Evolutionary conservation across 2,329 filamentous ascomycete genomes (phyloP).

Genomic region (Clarireedia homoeocarpa): DNA sequence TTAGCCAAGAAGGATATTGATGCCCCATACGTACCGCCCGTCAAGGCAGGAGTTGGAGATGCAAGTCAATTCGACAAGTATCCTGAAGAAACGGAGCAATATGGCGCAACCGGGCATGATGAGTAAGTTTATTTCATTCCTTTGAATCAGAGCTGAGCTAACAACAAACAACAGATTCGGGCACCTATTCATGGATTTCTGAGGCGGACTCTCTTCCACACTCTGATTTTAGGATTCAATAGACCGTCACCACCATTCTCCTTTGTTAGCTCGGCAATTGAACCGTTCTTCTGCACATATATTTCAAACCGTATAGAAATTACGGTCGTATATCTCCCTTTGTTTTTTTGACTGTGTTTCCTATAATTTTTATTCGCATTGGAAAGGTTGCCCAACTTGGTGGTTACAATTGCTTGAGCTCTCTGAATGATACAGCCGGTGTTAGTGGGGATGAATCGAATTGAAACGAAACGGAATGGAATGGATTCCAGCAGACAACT

Average conservation of each 20-base stretch:
- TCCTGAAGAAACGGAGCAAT: slow-evolving; percentile 91
- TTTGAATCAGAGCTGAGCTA: slow-evolving; percentile 20
- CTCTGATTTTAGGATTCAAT: not conserved
- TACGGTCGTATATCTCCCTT: slow-evolving; percentile 10
- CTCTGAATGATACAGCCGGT: slow-evolving; percentile 2
- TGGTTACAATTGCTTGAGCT: not conserved
- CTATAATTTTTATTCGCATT: not conserved
- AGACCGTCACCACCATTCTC: not conserved
- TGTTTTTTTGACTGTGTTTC: not conserved
- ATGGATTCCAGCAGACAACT: not conserved
- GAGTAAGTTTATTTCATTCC: slow-evolving; percentile 57
- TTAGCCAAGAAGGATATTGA: slow-evolving; percentile 94
- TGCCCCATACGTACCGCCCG: slow-evolving; percentile 92
- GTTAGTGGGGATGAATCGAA: not conserved
- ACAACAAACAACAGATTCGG: slow-evolving; percentile 11
- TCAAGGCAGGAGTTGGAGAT: slow-evolving; percentile 88
- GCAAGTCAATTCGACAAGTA: slow-evolving; percentile 98
- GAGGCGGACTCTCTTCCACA: slow-evolving; percentile 1
- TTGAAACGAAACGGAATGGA: not conserved
- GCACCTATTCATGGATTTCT: slow-evolving; percentile 19
- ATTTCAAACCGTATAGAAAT: slow-evolving; percentile 9
- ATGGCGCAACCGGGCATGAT: slow-evolving; percentile 71
- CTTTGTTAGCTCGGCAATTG: slow-evolving; percentile 9
- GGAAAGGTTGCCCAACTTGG: slow-evolving; percentile 3
- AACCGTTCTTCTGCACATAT: slow-evolving; percentile 18